Conservation (phyloP, 768 basidiomycete genomes). For the Lactarius hatsudake region DNA sequence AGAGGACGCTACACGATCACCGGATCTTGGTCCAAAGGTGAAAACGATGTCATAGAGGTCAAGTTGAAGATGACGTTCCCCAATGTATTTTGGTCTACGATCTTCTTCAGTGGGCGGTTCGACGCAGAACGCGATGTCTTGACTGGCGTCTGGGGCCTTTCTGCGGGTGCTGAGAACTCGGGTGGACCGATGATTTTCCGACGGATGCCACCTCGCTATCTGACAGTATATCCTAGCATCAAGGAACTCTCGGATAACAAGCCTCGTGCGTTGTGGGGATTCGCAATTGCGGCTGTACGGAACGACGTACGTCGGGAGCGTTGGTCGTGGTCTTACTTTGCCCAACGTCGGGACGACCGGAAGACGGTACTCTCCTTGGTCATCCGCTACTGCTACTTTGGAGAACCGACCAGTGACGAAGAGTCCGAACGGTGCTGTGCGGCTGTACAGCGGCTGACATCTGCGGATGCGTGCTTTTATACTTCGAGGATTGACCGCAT, state of each 20-base stretch:
- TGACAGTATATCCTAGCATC: slow-evolving; percentile 32
- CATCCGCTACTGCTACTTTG: slow-evolving; percentile 29
- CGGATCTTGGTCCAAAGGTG: slow-evolving; percentile 24
- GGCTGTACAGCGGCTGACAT: slow-evolving; percentile 26
- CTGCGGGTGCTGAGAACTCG: not conserved
- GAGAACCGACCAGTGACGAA: slow-evolving; percentile 23
- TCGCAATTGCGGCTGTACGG: slow-evolving; percentile 31
- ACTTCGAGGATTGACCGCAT: slow-evolving; percentile 24
- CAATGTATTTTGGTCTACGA: slow-evolving; percentile 1
- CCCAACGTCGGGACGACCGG: slow-evolving; percentile 32
- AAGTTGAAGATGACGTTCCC: slow-evolving; percentile 24
- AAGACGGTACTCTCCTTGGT: slow-evolving; percentile 31
- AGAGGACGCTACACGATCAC: slow-evolving; percentile 24
- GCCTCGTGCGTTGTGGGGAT: slow-evolving; percentile 35
- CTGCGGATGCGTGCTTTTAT: slow-evolving; percentile 33
- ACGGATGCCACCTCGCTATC: slow-evolving; percentile 27
- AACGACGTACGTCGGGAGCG: slow-evolving; percentile 28
- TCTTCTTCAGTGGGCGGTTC: slow-evolving; percentile 11
- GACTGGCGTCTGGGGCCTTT: slow-evolving; percentile 8
- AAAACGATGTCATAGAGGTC: slow-evolving; percentile 21
- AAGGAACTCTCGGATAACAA: slow-evolving; percentile 28
- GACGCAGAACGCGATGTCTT: slow-evolving; percentile 13
- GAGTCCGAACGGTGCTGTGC: slow-evolving; percentile 27
- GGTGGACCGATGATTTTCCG: slow-evolving; percentile 29
- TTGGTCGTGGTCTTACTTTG: slow-evolving; percentile 36